These are phyloP conservation scores for Erythrobasidium hasegawianum DNA, from an alignment of 1,284 basidiomycete genomes.

Conservation along the genomic window DNA sequence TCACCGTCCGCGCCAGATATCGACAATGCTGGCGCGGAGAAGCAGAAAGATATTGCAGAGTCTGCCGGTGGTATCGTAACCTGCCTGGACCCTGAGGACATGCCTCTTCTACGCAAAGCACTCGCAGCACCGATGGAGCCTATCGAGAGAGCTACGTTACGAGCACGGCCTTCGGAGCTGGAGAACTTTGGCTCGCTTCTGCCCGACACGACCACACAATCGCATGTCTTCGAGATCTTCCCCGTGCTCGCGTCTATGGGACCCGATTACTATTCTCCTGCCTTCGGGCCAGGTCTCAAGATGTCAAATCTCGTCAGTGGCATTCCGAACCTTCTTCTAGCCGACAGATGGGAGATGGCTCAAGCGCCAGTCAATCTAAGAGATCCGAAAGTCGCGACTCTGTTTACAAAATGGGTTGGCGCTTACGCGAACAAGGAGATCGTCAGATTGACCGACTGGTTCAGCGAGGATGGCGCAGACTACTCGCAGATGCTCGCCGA, in stretches of 20 bases:
- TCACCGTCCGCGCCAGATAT: slow-evolving; percentile 38
- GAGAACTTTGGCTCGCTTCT: slow-evolving; percentile 51
- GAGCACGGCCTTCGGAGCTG: slow-evolving; percentile 48
- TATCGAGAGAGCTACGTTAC: slow-evolving; percentile 53
- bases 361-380: slow-evolving; percentile 52
- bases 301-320: slow-evolving; percentile 50
- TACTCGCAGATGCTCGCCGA: slow-evolving; percentile 54
- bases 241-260: slow-evolving; percentile 56
- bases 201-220: slow-evolving; percentile 48
- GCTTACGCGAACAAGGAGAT: slow-evolving; percentile 49
- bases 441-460: slow-evolving; percentile 50
- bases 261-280: slow-evolving; percentile 52
- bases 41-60: slow-evolving; percentile 41
- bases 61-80: slow-evolving; percentile 65
- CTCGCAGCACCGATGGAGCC: slow-evolving; percentile 53
- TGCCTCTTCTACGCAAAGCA: slow-evolving; percentile 59
- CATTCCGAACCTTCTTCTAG: slow-evolving; percentile 45
- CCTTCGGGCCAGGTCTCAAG: slow-evolving; percentile 48
- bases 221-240: slow-evolving; percentile 54
- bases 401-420: slow-evolving; percentile 50
- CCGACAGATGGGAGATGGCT: slow-evolving; percentile 40
- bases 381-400: slow-evolving; percentile 50
- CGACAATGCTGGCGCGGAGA: slow-evolving; percentile 38
- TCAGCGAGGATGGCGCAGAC: slow-evolving; percentile 45
- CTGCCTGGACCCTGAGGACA: slow-evolving; percentile 64